Base-by-base conservation (phyloP, 129 eudicot species). In the Calendula officinalis region DNA sequence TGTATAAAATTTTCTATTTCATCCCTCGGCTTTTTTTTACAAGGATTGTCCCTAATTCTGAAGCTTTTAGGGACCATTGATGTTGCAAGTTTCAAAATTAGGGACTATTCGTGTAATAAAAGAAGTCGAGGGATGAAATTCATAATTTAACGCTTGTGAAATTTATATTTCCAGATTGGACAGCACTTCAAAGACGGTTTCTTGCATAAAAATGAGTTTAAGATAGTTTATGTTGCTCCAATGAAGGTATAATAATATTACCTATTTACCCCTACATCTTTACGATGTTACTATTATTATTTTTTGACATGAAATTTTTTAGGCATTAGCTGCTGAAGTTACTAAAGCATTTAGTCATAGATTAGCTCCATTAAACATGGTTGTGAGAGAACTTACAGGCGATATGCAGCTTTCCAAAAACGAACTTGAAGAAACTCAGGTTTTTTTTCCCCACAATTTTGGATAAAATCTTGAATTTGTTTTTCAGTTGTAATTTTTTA, bases 301-400 rank as follows among this genome's bases (percentile, higher is more conserved):
- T 13, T 81, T 47, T 56, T 53, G 39, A 41, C 62, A 27, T 62
- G n/a, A 53, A 46, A 56, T 0, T 71, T 15, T 69, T 32, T 72
- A 92, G 98, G 98, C 98, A 56, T 79, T 92, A 74, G 98, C 98
- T 75, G 96, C 98, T 58, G 98, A 92, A 69, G 98, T 92, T 62
- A 92, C 98, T 0, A 69, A 80, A 69, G 88, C 98, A 39, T 92
- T 92, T 81, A 79, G 98, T 67, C 89, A 79, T 66, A 87, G 98
- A 38, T 73, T 92, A 67, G 78, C 95, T 73, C 98, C 98, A 41
- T 56, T 92, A 43, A 92, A 92, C 79, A 70, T 92, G 84, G 70
- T 68, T 49, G 98, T 92, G 85, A 85, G 79, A 79, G 98, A 92
- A 80, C 95, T 92, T 64, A 92, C 98, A 16, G 98, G 98, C 41